Base-by-base conservation (phyloP, 176 grass and related monocot species). In the Poa pratensis region DNA sequence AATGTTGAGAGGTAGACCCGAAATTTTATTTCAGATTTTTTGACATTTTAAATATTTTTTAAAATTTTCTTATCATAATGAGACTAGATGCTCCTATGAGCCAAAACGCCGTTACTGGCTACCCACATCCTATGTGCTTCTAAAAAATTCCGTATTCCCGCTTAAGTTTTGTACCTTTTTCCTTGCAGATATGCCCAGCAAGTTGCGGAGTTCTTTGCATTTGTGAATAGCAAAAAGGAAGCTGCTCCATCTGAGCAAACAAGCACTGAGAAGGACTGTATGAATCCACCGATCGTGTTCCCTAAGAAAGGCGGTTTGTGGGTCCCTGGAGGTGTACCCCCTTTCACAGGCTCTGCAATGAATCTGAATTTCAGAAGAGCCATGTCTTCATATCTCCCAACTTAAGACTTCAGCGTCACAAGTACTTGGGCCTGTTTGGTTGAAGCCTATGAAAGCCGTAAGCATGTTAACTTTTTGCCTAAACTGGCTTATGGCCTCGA, bases 201-300 rank as follows among this genome's bases (percentile, higher is more conserved):
- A 91, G 97, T 99, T 73, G 90, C 94, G 49, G 88, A 99, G 49
- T 99, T 99, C 89, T 99, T 99, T 18, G 90, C 96, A 67, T 96
- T 96, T 49, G 97, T 99, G 88, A 99, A 99, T 83, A 99, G 92
- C 91, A 90, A 94, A 87, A 94, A 92, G 40, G 92, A 96, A 92
- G 77, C 53, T 77, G 77, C 53, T 77, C 88, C 78, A 39, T 69
- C 90, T 4, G 64, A 84, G 66, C 83, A 91, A 83, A 52, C 86
- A 58, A 67, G 42, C 30, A 24, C n/a, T 5, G 70, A 88, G 7
- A 81, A 80, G 34, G 86, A 86, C 46, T 45, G 23, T 23, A 80
- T 57, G 73, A 76, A 53, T 51, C 90, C 86, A 59, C 88, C 94
- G 49, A 79, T 94, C 55, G 49, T 91, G 79, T 77, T 96, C 86